Evolutionary conservation across 805 yeast species (phyloP).

Genomic region (Lipomyces kockii): DNA sequence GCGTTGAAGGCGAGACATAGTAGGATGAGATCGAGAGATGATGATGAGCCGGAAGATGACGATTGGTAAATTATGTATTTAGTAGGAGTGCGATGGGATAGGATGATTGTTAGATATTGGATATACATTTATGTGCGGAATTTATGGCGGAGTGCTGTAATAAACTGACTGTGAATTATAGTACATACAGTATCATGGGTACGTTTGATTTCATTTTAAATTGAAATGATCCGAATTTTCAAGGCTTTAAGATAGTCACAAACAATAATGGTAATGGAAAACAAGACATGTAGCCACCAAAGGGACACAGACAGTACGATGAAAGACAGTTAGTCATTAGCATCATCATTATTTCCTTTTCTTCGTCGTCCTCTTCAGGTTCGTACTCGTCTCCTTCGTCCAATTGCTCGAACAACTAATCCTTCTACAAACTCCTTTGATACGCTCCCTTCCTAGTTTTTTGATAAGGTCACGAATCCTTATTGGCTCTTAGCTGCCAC

Average conservation of each 20-base stretch:
- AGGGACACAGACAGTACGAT: neutral
- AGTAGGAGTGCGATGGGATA: neutral
- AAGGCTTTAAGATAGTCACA: too few relatives aligned
- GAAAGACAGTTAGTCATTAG: too few relatives aligned
- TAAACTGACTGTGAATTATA: neutral
- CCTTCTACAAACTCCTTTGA: neutral
- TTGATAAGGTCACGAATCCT: neutral
- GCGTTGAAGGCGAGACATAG: slow-evolving; percentile 78
- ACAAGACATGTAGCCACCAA: neutral
- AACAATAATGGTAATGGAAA: neutral
- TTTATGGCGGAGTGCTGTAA: neutral
- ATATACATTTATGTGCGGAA: neutral
- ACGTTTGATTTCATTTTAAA: too few relatives aligned
- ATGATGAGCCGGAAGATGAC: slow-evolving; percentile 53
- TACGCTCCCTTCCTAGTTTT: neutral
- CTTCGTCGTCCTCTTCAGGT: neutral
- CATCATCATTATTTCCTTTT: neutral
- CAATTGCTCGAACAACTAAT: neutral
- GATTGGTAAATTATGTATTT: slow-evolving; percentile 33
- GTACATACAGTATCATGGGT: too few relatives aligned
- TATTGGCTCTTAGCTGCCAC: neutral
- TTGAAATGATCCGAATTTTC: too few relatives aligned
- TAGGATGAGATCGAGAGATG: slow-evolving; percentile 67
- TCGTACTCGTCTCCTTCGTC: neutral
- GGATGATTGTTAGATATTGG: neutral